Conservation (phyloP, 2,329 filamentous ascomycete species). For the Exophiala sideris region DNA sequence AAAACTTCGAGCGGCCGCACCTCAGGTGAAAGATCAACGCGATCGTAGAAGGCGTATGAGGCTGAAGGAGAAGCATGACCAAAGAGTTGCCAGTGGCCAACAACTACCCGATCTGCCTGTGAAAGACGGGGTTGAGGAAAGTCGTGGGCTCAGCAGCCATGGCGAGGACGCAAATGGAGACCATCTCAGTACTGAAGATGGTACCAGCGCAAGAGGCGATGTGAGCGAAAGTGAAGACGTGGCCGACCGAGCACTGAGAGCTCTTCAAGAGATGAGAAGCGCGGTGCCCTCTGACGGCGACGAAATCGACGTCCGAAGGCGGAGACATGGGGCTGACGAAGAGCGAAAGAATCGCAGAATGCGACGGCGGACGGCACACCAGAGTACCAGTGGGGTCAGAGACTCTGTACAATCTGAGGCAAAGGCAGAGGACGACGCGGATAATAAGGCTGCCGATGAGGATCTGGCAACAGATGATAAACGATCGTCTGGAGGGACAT, state of each 20-base stretch:
- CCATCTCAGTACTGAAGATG: constrained; percentile 21
- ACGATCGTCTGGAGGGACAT: constrained; percentile 19
- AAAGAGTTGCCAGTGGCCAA: constrained; percentile 83
- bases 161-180: constrained; percentile 28
- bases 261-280: constrained; percentile 78
- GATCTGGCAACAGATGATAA: constrained; percentile 16
- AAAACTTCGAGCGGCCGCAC: constrained; percentile 89
- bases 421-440: constrained; percentile 10
- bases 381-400: constrained; percentile 33
- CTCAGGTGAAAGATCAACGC: constrained; percentile 81
- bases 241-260: constrained; percentile 75
- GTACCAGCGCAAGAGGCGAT: constrained; percentile 33
- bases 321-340: constrained; percentile 73
- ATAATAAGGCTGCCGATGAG: constrained; percentile 11
- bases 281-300: constrained; percentile 47
- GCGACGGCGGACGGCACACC: constrained; percentile 59
- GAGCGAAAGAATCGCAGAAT: constrained; percentile 67
- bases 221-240: constrained; percentile 65
- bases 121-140: constrained; percentile 55
- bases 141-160: constrained; percentile 39
- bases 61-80: constrained; percentile 85
- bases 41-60: constrained; percentile 82
- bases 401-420: constrained; percentile 23
- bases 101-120: constrained; percentile 67
- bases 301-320: constrained; percentile 56